Evolutionary conservation across 257 asterid species (phyloP).

Genomic region (Solanum ossicruentum): DNA sequence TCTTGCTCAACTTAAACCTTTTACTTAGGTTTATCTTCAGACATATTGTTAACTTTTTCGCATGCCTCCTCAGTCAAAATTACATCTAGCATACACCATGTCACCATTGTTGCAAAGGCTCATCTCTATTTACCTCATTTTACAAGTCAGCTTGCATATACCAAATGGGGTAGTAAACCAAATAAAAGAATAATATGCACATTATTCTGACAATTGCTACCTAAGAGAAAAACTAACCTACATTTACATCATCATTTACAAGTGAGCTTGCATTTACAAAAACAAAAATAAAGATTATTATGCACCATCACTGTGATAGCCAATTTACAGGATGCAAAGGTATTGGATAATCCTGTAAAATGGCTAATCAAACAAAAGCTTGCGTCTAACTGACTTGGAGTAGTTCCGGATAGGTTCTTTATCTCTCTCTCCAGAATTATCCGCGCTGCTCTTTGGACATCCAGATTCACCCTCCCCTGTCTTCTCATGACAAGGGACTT

Average conservation of each 20-base stretch:
- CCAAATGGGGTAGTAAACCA: not conserved
- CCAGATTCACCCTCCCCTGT: constrained; percentile 18
- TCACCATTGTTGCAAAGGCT: not conserved
- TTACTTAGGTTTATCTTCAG: too few relatives aligned
- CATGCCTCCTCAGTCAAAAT: too few relatives aligned
- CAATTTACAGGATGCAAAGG: not conserved
- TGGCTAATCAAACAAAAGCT: constrained; percentile 46
- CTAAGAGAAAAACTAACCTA: not conserved
- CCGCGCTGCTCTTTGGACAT: constrained; percentile 9
- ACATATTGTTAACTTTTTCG: too few relatives aligned
- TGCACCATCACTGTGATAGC: not conserved
- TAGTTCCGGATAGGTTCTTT: constrained; percentile 20
- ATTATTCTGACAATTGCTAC: not conserved
- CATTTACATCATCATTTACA: not conserved
- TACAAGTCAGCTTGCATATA: not conserved
- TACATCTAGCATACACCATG: too few relatives aligned
- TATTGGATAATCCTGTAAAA: not conserved
- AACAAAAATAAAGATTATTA: not conserved
- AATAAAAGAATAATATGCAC: not conserved
- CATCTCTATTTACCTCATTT: not conserved
- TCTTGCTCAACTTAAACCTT: too few relatives aligned
- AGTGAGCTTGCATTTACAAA: not conserved
- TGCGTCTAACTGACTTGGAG: constrained; percentile 75
- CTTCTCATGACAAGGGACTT: constrained; percentile 21
- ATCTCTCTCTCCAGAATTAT: constrained; percentile 38